Conservation (phyloP, 2,329 filamentous ascomycete species). For the Claviceps sp. region DNA sequence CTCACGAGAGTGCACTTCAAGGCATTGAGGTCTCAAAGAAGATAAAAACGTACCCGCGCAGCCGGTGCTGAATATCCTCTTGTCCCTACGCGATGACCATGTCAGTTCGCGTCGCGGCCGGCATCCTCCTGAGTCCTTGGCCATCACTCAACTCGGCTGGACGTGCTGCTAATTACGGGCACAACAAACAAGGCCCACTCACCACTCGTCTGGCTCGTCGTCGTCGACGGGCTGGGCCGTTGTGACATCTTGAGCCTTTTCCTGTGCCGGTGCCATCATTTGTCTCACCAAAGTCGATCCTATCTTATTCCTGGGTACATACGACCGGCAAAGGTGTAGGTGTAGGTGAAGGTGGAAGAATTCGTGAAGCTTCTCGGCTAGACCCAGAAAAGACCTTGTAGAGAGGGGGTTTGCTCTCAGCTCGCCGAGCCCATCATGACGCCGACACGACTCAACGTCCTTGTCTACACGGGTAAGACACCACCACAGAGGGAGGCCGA, state of each 20-base stretch:
- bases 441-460: constrained; percentile 66
- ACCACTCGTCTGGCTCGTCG: constrained; percentile 96
- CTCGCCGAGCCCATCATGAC: constrained; percentile 35
- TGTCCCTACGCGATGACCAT: constrained; percentile 54
- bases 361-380: neutral
- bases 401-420: neutral
- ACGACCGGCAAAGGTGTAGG: neutral
- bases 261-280: constrained; percentile 31
- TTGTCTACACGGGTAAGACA: constrained; percentile 72
- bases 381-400: neutral
- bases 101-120: neutral
- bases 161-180: too few species aligned
- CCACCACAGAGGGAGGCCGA: neutral
- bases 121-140: too few species aligned
- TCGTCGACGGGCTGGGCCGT: constrained; percentile 27
- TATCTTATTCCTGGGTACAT: neutral
- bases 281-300: neutral
- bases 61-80: constrained; percentile 92
- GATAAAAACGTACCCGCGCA: constrained; percentile 54
- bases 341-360: neutral
- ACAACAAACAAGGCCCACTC: constrained; percentile 17
- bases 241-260: constrained; percentile 29
- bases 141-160: too few species aligned
- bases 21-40: neutral
- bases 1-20: too few species aligned